phyloP scores from a whole-genome alignment of 441 rosid species.

The California macrophylla region DNA sequence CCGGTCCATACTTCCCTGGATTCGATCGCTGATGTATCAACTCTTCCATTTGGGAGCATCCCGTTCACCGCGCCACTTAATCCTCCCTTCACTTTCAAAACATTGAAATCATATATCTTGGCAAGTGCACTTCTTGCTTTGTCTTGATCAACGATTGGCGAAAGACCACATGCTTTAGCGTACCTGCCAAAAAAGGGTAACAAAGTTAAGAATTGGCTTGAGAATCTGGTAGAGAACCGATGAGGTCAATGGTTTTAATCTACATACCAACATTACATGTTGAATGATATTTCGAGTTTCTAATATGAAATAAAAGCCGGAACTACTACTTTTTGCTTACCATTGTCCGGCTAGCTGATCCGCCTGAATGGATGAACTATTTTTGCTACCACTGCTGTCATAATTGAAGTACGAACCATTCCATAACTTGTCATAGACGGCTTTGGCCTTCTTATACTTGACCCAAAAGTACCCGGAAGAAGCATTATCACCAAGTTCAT shows the following conservation, averaged over 20 bases:
- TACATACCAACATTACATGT: too few relatives aligned
- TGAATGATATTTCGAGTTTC: too few relatives aligned
- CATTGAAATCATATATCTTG: not conserved
- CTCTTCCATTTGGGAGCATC: not conserved
- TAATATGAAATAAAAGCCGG: not conserved
- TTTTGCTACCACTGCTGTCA: slow-evolving; percentile 19
- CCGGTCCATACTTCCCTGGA: not conserved
- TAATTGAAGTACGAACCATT: slow-evolving; percentile 24
- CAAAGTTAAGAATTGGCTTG: too few relatives aligned
- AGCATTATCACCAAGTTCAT: slow-evolving; percentile 19
- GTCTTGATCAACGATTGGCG: not conserved
- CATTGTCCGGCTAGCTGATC: slow-evolving; percentile 23
- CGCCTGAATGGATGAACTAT: slow-evolving; percentile 20
- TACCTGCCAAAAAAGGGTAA: not conserved
- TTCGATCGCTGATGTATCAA: not conserved
- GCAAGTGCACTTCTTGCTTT: not conserved
- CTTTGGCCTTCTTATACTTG: slow-evolving; percentile 20
- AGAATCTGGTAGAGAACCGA: too few relatives aligned
- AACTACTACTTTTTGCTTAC: not conserved
- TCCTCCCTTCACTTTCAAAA: not conserved
- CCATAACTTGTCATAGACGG: slow-evolving; percentile 19
- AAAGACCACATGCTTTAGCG: not conserved
- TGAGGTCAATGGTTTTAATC: too few relatives aligned
- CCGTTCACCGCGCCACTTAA: not conserved
- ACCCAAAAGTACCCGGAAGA: slow-evolving; percentile 17